These are phyloP conservation scores for Basipetospora chlamydospora DNA, from an alignment of 2,329 filamentous ascomycete genomes.

Conservation along the genomic window DNA sequence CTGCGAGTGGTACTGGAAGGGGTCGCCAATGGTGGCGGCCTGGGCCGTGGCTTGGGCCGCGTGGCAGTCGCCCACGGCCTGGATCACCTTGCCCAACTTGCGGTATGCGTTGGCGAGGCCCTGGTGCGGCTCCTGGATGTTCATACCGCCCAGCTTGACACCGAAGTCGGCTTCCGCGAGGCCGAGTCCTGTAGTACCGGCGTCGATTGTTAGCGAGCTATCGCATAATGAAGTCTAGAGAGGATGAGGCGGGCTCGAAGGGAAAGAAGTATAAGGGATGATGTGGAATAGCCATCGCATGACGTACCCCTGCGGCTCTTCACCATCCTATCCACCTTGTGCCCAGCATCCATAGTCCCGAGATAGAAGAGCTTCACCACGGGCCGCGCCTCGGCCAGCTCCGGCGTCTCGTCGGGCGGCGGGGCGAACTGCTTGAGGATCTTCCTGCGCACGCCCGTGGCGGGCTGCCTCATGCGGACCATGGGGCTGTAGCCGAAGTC, in stretches of 20 bases:
- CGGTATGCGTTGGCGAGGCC: constrained; percentile 83
- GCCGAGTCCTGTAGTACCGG: constrained; percentile 81
- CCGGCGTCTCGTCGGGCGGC: constrained; percentile 90
- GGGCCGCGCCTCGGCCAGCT: constrained; percentile 78
- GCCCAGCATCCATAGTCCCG: constrained; percentile 88
- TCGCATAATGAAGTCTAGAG: no score
- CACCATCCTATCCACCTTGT: constrained; percentile 90
- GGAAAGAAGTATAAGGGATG: no score
- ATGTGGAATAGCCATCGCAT: neutral
- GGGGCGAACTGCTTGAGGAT: constrained; percentile 97
- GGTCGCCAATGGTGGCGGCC: constrained; percentile 85
- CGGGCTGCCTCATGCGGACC: constrained; percentile 89
- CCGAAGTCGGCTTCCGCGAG: constrained; percentile 88
- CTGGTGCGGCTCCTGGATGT: constrained; percentile 77
- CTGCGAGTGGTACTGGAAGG: constrained; percentile 84
- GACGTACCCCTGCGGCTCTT: constrained; percentile 73
- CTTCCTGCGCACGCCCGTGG: constrained; percentile 87
- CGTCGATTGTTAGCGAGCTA: no score
- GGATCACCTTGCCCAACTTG: constrained; percentile 86
- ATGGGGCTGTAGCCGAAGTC: constrained; percentile 97
- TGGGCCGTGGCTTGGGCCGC: constrained; percentile 93
- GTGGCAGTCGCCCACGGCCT: constrained; percentile 88
- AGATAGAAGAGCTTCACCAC: constrained; percentile 93
- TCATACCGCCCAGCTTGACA: constrained; percentile 74
- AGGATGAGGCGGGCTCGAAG: no score